Base-by-base conservation (phyloP, 2,329 filamentous ascomycete genomes). In the Epichloe baconii region DNA sequence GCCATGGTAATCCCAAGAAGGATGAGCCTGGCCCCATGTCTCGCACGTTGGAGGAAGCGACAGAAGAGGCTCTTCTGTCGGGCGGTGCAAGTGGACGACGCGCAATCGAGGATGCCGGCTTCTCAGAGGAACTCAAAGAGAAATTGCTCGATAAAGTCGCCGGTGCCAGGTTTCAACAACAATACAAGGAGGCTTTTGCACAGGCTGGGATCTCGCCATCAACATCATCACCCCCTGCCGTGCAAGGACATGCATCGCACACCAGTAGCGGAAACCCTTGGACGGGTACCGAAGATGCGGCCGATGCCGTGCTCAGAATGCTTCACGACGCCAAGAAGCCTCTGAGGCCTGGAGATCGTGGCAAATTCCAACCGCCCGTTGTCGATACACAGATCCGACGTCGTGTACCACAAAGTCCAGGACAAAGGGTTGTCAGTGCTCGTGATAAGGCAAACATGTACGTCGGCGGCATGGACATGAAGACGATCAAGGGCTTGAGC, bases 221-320 rank as follows among this genome's bases (percentile, higher is more conserved):
- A 3, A 61, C 80, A 41, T 66, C 73, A 1, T 63, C 75, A 4
- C 75, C 78, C n/a, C 82, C 85, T 12, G 83, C 85, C 15, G 74
- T 76, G 57, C 84, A 83, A 12, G 26, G 2, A 14, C 6, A 85
- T 84, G 2, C 76, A 80, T 53, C 78, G 84, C 47, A 77, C 82
- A 37, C 88, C 88, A n/a, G 14, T 1, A 73, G 76, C 0, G 79
- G 82, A 6, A 69, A 76, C 52, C 76, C 85, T 1, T 98, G 93
- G 93, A 81, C 78, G 0, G 93, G 91, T 2, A 73, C 77, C 12
- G 93, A 97, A 67, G 73, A 71, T 5, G 69, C 84, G 1, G 79
- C 83, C 58, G 89, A 96, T 64, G 77, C 85, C 0, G 82, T 88
- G 21, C 70, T 95, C 47, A 82, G 93, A 35, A 97, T 97, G 86